Percentiles rank a stretch among this genome's conserved stretches.
These are phyloP conservation scores for Ascochyta clinopodiicola DNA, from an alignment of 2,329 filamentous ascomycete genomes.

Conservation along the genomic window DNA sequence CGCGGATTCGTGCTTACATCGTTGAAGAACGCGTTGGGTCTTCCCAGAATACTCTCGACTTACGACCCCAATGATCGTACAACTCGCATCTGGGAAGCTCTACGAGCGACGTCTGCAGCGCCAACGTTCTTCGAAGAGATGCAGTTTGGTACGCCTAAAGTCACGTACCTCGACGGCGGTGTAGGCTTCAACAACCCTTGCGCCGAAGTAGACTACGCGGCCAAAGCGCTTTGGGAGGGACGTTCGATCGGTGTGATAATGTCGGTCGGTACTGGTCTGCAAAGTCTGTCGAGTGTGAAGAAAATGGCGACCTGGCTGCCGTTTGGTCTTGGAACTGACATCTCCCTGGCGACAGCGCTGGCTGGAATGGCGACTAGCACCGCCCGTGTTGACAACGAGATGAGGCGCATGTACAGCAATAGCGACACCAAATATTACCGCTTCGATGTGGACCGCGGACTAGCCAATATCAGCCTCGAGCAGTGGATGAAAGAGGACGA, in stretches of 20 bases:
- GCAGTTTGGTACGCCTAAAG: conserved; percentile 55
- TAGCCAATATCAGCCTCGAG: conserved; percentile 48
- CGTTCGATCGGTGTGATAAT: conserved; percentile 49
- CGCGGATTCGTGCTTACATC: conserved; percentile 49
- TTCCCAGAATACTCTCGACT: conserved; percentile 46
- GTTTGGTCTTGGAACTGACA: conserved; percentile 49
- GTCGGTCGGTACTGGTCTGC: conserved; percentile 48
- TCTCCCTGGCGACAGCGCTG: conserved; percentile 45
- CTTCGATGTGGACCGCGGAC: conserved; percentile 50
- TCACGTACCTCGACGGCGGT: conserved; percentile 58
- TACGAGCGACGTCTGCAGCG: conserved; percentile 59
- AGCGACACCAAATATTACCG: conserved; percentile 47
- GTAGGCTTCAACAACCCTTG: conserved; percentile 60
- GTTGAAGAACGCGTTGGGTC: conserved; percentile 48
- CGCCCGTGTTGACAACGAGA: conserved; percentile 50
- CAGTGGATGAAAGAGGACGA: conserved; percentile 52
- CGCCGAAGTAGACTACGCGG: conserved; percentile 57
- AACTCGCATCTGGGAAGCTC: conserved; percentile 57
- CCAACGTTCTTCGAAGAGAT: conserved; percentile 61
- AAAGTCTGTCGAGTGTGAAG: conserved; percentile 48
- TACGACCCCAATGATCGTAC: conserved; percentile 50
- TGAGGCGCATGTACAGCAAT: conserved; percentile 50
- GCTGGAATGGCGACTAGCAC: conserved; percentile 49
- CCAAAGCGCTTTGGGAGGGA: conserved; percentile 49
- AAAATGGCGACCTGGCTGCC: conserved; percentile 48